These are phyloP conservation scores for Trichothecium sympodiale DNA, from an alignment of 2,329 filamentous ascomycete genomes.

Conservation along the genomic window DNA sequence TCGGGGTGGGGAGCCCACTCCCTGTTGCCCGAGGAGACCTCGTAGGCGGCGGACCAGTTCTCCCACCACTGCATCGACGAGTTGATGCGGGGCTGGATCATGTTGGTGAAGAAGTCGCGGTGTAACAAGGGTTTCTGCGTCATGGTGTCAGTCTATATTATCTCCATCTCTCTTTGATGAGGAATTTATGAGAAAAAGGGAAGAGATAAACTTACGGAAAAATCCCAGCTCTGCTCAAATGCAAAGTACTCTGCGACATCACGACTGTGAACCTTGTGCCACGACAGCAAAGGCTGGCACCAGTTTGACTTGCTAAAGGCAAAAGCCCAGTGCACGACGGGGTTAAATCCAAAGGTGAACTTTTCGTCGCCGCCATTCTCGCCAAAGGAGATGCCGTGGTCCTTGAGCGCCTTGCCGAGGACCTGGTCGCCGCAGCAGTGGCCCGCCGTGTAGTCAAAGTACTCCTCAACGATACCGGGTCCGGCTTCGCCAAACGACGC, in stretches of 20 bases:
- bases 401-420: conserved; percentile 9
- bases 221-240: conserved; percentile 12
- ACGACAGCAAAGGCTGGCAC: conserved; percentile 13
- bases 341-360: conserved; percentile 15
- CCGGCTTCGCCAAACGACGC: conserved; percentile 9
- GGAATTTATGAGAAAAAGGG: background rate
- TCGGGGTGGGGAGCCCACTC: conserved; percentile 6
- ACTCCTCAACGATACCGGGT: conserved; percentile 9
- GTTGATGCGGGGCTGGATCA: conserved; percentile 10
- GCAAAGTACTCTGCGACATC: conserved; percentile 12
- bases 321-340: conserved; percentile 13
- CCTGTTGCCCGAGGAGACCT: conserved; percentile 12
- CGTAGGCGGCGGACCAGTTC: conserved; percentile 10
- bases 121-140: conserved; percentile 11
- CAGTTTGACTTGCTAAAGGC: conserved; percentile 11
- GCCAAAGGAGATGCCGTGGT: conserved; percentile 12
- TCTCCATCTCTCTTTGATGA: too few species aligned
- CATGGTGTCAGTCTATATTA: background rate
- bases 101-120: conserved; percentile 11
- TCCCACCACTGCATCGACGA: conserved; percentile 12
- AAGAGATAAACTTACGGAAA: conserved; percentile 5
- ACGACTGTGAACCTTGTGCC: conserved; percentile 14
- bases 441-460: conserved; percentile 11
- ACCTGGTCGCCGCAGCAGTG: conserved; percentile 16
- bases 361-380: conserved; percentile 13